Evolutionary conservation across 306 rosid species (phyloP).

Genomic region (Castanopsis chinensis): DNA sequence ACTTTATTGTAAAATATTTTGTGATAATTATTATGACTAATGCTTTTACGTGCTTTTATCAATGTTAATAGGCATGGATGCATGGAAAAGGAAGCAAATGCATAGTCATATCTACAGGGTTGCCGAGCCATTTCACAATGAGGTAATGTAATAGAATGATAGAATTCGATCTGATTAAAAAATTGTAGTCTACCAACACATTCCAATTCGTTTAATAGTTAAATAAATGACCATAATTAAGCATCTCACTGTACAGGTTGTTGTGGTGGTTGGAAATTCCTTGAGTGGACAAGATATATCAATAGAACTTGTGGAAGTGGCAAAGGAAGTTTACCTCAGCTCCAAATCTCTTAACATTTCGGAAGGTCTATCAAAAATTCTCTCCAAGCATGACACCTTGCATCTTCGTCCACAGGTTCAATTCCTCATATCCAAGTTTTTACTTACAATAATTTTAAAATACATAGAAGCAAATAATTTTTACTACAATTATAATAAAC

Average conservation of each 20-base stretch:
- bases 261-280: slow-evolving; percentile 85
- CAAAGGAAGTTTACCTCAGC: slow-evolving; percentile 72
- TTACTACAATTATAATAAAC: too few species aligned
- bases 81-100: slow-evolving; percentile 85
- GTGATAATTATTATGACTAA: too few species aligned
- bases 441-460: neutral
- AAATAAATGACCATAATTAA: neutral
- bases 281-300: slow-evolving; percentile 88
- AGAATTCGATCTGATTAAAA: too few species aligned
- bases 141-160: slow-evolving; percentile 40
- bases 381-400: slow-evolving; percentile 58
- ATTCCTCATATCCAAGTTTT: neutral
- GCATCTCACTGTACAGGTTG: slow-evolving; percentile 38
- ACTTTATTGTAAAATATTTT: too few species aligned
- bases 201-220: neutral
- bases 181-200: too few species aligned
- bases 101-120: slow-evolving; percentile 84
- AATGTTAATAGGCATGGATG: slow-evolving; percentile 60
- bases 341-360: slow-evolving; percentile 56
- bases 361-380: slow-evolving; percentile 77
- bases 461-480: too few species aligned
- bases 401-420: slow-evolving; percentile 77
- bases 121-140: slow-evolving; percentile 68
- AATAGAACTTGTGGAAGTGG: slow-evolving; percentile 72
- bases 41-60: slow-evolving; percentile 4